Base-by-base conservation (phyloP, 352 stramenopile species). In the Globisporangium echinulatum region DNA sequence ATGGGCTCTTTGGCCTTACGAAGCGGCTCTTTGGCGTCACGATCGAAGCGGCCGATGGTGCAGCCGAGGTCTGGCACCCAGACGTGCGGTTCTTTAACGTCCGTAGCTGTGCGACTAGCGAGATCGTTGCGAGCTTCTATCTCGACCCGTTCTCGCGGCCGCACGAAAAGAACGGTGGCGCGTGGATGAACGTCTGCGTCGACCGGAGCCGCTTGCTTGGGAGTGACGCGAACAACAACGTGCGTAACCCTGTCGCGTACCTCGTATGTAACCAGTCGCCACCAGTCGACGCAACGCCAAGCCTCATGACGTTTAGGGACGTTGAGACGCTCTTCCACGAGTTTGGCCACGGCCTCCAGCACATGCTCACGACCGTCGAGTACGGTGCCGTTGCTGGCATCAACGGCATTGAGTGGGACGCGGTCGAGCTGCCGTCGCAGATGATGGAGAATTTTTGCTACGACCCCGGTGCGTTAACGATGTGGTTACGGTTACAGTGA, bases 371-470 rank as follows among this genome's bases (percentile, higher is more conserved):
- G 14, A 90, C 77, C 19, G 94, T 98, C 54, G 85, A 96, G 50
- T 90, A 99, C 63, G 94, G 92, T 59, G 96, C 97, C 52, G 95
- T 98, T 43, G 93, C 96, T 5, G 96, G 96, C 14, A 98, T 99
- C 72, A 99, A 98, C 69, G 93, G 92, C 50, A 87, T 99, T 14
- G 96, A 99, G 73, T 99, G 96, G 96, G 97, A 99, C 79, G 97
- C 97, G 13, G 96, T 99, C 4, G 97, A 99, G 69, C 75, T 98
- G 15, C 97, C 97, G 33, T 98, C 88, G 10, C 97, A 99, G 77
- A 99, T 99, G 79, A 99, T 99, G 96, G 97, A 99, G 63, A 99
- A 99, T 72, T 99, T 97, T 79, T 98, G 94, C 73, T 99, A 99
- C 72, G 91, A 99, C 69, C 70, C 84, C 56, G 75, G 79, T 83